phyloP scores from a whole-genome alignment of 106 monocot genomes.

The Amphibolis antarctica region DNA sequence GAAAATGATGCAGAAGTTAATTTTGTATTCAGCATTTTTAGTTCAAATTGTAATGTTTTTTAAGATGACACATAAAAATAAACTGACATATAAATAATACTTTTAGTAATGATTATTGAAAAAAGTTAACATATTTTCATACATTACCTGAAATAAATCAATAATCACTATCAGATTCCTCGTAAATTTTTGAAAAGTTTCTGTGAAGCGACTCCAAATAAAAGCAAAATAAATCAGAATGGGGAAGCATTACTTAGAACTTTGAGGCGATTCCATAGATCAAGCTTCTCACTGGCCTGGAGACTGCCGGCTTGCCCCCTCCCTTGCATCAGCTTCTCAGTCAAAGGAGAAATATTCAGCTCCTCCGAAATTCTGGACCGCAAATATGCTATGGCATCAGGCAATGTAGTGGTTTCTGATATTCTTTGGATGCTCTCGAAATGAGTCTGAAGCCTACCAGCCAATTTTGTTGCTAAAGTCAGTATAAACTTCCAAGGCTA shows the following conservation, averaged over 20 bases:
- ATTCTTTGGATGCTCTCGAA: slow-evolving; percentile 74
- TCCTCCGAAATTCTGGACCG: slow-evolving; percentile 40
- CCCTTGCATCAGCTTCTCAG: slow-evolving; percentile 66
- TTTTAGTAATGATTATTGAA: no score
- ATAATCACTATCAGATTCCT: no score
- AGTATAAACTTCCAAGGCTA: background rate
- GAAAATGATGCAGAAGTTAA: no score
- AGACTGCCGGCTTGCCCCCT: slow-evolving; percentile 39
- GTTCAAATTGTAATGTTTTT: no score
- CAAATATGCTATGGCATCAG: slow-evolving; percentile 49
- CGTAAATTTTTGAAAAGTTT: no score
- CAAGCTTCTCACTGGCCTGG: slow-evolving; percentile 41
- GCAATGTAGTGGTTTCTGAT: slow-evolving; percentile 65
- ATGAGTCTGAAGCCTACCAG: slow-evolving; percentile 52
- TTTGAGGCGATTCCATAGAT: slow-evolving; percentile 80
- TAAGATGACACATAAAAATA: no score
- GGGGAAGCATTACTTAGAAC: slow-evolving; percentile 50
- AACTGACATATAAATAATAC: no score
- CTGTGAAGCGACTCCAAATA: no score
- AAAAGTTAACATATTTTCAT: no score
- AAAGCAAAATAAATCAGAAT: background rate
- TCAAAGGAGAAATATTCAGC: slow-evolving; percentile 57
- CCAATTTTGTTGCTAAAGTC: background rate
- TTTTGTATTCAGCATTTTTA: no score
- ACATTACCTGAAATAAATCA: no score